Evolutionary conservation across 495 filamentous ascomycete genomes (phyloP).

Genomic region (Xylaria cubensis): DNA sequence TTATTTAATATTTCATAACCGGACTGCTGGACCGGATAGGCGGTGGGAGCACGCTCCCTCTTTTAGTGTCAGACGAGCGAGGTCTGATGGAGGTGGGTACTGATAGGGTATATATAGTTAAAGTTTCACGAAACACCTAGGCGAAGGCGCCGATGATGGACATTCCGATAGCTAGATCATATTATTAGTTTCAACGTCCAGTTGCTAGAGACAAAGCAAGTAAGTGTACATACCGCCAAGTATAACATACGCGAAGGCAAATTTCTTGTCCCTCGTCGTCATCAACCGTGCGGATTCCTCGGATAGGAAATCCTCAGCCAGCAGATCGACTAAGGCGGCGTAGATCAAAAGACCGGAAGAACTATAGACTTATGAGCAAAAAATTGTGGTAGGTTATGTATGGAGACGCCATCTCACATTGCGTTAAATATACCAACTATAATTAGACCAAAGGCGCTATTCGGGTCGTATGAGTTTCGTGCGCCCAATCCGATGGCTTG

Average conservation of each 20-base stretch:
- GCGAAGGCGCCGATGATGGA: conserved; percentile 67
- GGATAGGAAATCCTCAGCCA: conserved; percentile 68
- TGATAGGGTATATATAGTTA: too few relatives aligned
- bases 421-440: conserved; percentile 75
- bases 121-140: conserved; percentile 30
- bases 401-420: conserved; percentile 52
- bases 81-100: not conserved
- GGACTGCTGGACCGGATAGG: not conserved
- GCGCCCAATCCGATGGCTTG: conserved; percentile 66
- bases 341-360: conserved; percentile 68
- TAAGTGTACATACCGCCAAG: conserved; percentile 46
- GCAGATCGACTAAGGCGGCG: conserved; percentile 65
- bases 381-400: not conserved
- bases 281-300: conserved; percentile 55
- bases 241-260: conserved; percentile 51
- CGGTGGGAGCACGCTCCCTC: not conserved
- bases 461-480: conserved; percentile 66
- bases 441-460: conserved; percentile 67
- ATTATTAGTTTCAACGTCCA: conserved; percentile 35
- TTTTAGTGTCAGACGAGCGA: not conserved
- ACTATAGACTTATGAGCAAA: conserved; percentile 31
- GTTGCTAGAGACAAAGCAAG: not conserved
- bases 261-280: conserved; percentile 53
- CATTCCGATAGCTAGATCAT: conserved; percentile 55
- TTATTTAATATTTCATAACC: not conserved